Evolutionary conservation across 2,329 filamentous ascomycete genomes (phyloP).

Genomic region (Fulvia fulva): DNA sequence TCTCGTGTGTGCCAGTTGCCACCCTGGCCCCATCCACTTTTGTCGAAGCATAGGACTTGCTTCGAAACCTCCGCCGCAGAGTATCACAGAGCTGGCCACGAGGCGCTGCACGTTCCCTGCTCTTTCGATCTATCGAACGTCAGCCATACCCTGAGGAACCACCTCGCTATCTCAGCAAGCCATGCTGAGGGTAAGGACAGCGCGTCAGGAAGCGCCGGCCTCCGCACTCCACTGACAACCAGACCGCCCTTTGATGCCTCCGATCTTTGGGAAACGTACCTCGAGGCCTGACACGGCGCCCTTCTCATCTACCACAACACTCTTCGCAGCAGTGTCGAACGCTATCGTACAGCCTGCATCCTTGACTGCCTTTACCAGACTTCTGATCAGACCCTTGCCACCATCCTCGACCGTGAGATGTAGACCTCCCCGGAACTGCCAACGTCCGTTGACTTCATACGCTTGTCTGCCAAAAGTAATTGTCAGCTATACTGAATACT

Average conservation of each 20-base stretch:
- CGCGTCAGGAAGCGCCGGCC: not conserved
- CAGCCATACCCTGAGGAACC: not conserved
- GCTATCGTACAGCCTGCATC: constrained; percentile 43
- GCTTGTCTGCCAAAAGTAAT: constrained; percentile 45
- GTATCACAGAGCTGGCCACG: constrained; percentile 42
- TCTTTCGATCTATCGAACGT: constrained; percentile 20
- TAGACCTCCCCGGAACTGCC: constrained; percentile 65
- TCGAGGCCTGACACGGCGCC: constrained; percentile 35
- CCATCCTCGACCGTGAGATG: constrained; percentile 57
- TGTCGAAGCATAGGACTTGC: constrained; percentile 55
- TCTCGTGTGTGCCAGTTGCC: constrained; percentile 60
- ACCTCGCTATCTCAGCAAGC: not conserved
- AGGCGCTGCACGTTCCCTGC: constrained; percentile 30
- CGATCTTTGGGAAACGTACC: not conserved
- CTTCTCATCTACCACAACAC: constrained; percentile 35
- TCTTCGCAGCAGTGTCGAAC: constrained; percentile 46
- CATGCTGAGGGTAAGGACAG: not conserved
- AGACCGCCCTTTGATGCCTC: not conserved
- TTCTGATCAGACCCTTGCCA: constrained; percentile 56
- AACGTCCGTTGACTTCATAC: constrained; percentile 57
- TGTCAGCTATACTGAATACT: not conserved
- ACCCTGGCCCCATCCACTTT: constrained; percentile 55
- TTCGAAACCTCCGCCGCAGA: constrained; percentile 63
- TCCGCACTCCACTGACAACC: not conserved
- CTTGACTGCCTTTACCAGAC: constrained; percentile 45